Evolutionary conservation across 2,329 filamentous ascomycete species (phyloP).

Genomic region (Parasarocladium wereldwijsianum): DNA sequence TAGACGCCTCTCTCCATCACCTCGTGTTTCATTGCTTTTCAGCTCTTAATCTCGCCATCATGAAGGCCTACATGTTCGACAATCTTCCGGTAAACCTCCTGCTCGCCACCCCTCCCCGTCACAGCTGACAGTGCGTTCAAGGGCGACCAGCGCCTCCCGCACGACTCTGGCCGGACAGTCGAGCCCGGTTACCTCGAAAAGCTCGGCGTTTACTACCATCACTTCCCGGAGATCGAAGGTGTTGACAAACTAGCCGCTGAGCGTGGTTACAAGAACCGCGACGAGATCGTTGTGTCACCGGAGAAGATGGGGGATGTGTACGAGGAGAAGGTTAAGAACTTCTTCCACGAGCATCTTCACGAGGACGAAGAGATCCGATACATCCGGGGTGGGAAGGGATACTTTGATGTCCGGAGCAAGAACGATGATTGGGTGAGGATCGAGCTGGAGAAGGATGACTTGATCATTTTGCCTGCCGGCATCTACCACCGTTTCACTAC

Average conservation of each 20-base stretch:
- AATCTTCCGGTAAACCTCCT: slow-evolving; percentile 32
- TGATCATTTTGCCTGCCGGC: slow-evolving; percentile 85
- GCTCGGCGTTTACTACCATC: slow-evolving; percentile 70
- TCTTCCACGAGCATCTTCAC: slow-evolving; percentile 92
- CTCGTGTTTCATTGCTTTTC: no score
- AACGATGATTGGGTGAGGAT: slow-evolving; percentile 85
- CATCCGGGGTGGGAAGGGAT: slow-evolving; percentile 75
- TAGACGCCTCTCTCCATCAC: no score
- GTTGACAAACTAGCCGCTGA: slow-evolving; percentile 63
- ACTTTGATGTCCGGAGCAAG: slow-evolving; percentile 79
- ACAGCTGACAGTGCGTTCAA: slow-evolving; percentile 19
- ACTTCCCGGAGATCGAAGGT: slow-evolving; percentile 44
- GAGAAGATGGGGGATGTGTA: slow-evolving; percentile 73
- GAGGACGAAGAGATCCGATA: slow-evolving; percentile 98
- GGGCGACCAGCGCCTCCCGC: slow-evolving; percentile 86
- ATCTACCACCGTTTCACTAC: slow-evolving; percentile 98
- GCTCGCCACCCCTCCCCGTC: not conserved
- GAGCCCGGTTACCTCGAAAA: slow-evolving; percentile 48
- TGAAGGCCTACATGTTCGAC: slow-evolving; percentile 46
- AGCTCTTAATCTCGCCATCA: slow-evolving; percentile 14
- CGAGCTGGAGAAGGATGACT: slow-evolving; percentile 66
- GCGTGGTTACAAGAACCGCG: slow-evolving; percentile 84
- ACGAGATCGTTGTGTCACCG: slow-evolving; percentile 82
- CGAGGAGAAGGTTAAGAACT: slow-evolving; percentile 84
- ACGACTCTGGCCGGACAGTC: slow-evolving; percentile 68